Evolutionary conservation across 2,329 filamentous ascomycete genomes (phyloP).

Genomic region (Colletotrichum destructivum): DNA sequence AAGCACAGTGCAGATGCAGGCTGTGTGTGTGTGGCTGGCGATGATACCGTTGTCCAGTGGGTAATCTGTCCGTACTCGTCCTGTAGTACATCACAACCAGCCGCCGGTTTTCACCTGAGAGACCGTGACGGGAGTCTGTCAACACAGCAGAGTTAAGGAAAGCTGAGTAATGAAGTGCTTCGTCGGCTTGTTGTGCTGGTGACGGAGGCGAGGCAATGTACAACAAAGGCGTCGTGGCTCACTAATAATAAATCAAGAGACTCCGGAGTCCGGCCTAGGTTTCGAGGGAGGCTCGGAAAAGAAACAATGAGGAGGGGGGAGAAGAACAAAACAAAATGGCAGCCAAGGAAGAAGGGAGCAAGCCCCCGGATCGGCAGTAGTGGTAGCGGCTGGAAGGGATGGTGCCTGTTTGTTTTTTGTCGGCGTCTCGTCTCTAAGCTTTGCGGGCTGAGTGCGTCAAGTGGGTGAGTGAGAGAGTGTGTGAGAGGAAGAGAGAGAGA

Average conservation of each 20-base stretch:
- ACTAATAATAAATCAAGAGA: not conserved
- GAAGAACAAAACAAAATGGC: not conserved
- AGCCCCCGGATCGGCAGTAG: conserved; percentile 25
- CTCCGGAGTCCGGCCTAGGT: not conserved
- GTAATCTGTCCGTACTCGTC: not conserved
- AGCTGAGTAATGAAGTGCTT: conserved; percentile 4
- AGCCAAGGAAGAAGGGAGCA: not conserved
- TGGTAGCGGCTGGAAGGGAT: conserved; percentile 12
- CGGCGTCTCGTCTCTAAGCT: not conserved
- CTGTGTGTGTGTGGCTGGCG: not conserved
- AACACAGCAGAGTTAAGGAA: not conserved
- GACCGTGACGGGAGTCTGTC: not conserved
- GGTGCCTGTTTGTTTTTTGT: conserved; percentile 14
- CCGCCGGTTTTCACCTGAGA: not conserved
- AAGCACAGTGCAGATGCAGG: not conserved
- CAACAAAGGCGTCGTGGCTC: not conserved
- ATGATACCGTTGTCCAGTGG: conserved; percentile 2
- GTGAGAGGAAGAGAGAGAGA: too few species aligned
- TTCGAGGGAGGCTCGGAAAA: conserved; percentile 10
- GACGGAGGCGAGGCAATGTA: conserved; percentile 2
- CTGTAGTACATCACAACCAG: not conserved
- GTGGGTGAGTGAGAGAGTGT: too few species aligned
- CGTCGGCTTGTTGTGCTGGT: not conserved
- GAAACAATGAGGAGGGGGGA: conserved; percentile 8
- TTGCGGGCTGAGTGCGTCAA: not conserved